Evolutionary conservation across 768 basidiomycete species (phyloP).

Genomic region (Tulasnella sp.): DNA sequence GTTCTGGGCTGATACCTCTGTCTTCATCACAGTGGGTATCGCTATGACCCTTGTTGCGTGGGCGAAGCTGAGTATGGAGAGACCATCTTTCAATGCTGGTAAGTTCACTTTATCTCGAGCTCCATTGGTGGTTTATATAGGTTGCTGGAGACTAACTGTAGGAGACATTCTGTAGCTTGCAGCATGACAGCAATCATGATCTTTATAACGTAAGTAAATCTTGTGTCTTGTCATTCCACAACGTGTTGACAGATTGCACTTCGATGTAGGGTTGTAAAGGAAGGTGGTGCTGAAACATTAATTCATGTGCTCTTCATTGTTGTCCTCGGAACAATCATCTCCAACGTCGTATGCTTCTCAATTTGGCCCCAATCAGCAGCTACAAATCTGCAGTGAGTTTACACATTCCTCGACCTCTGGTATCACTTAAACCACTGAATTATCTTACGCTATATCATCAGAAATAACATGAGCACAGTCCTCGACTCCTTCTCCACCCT

Average conservation of each 20-base stretch:
- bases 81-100: slow-evolving; percentile 86
- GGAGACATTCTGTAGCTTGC: too few species aligned
- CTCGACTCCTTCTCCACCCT: slow-evolving; percentile 84
- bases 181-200: slow-evolving; percentile 78
- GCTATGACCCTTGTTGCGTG: slow-evolving; percentile 77
- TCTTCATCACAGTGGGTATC: slow-evolving; percentile 73
- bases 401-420: slow-evolving; percentile 1
- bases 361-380: slow-evolving; percentile 81
- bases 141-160: slow-evolving; percentile 19
- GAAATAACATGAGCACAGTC: slow-evolving; percentile 67
- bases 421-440: too few species aligned
- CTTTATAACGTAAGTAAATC: slow-evolving; percentile 57
- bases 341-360: slow-evolving; percentile 73
- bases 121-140: too few species aligned
- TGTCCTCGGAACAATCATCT: slow-evolving; percentile 59
- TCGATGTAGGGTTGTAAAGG: slow-evolving; percentile 59
- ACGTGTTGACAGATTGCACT: background rate
- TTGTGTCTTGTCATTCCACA: background rate
- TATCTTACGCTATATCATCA: too few species aligned
- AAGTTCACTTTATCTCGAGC: background rate
- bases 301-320: slow-evolving; percentile 70
- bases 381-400: slow-evolving; percentile 50
- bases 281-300: slow-evolving; percentile 71
- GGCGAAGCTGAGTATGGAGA: slow-evolving; percentile 86
- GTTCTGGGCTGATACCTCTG: slow-evolving; percentile 61